Evolutionary conservation across 495 filamentous ascomycete species (phyloP).

Genomic region (Penicillium goetzii): DNA sequence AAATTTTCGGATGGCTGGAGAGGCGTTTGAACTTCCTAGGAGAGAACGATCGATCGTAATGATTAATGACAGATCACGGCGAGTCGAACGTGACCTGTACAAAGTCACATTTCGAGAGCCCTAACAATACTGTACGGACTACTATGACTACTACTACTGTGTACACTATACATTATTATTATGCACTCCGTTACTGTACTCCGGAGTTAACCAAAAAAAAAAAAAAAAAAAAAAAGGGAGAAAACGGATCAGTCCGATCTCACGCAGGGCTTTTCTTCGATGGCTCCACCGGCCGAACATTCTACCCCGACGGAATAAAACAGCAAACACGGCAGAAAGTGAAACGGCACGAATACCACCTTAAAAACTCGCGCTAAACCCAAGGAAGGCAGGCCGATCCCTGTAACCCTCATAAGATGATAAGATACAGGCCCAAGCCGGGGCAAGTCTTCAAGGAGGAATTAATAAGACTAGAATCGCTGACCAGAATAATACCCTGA

Average conservation of each 20-base stretch:
- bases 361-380: conserved; percentile 8
- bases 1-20: background rate
- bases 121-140: background rate
- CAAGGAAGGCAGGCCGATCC: conserved; percentile 3
- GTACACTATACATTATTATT: too few relatives aligned
- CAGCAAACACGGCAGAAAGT: conserved; percentile 4
- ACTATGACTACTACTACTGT: background rate
- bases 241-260: background rate
- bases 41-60: background rate
- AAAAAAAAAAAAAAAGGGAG: conserved; percentile 4
- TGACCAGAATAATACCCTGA: too few relatives aligned
- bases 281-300: conserved; percentile 36
- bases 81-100: background rate
- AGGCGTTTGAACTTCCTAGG: background rate
- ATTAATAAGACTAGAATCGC: too few relatives aligned
- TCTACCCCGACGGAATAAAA: conserved; percentile 20
- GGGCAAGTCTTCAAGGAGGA: background rate
- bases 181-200: background rate
- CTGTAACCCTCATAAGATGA: too few relatives aligned
- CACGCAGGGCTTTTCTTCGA: conserved; percentile 18
- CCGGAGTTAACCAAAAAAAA: too few relatives aligned
- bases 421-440: background rate
- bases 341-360: conserved; percentile 11
- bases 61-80: background rate
- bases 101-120: background rate